phyloP scores from a whole-genome alignment of 176 grass and related monocot species.

The Oryza punctata region DNA sequence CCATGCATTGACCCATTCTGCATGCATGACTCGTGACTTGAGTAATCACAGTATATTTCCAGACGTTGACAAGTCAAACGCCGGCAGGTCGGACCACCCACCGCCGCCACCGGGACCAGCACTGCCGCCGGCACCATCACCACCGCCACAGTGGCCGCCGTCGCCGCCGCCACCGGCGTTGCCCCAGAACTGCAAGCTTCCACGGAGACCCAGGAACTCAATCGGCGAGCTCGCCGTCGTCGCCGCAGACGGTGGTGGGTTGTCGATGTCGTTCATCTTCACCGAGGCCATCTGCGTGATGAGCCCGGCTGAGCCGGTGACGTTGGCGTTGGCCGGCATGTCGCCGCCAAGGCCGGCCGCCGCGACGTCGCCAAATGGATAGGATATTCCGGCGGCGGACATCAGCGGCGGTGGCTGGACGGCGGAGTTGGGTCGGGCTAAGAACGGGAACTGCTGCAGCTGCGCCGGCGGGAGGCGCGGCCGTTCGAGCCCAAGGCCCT shows the following conservation, averaged over 20 bases:
- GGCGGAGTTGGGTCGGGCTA: slow-evolving; percentile 17
- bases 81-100: neutral
- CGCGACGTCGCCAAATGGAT: slow-evolving; percentile 3
- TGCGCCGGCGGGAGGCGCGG: slow-evolving; percentile 33
- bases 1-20: neutral
- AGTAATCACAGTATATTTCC: slow-evolving; percentile 43
- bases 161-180: too few relatives aligned
- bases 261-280: slow-evolving; percentile 54
- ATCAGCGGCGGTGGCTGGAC: slow-evolving; percentile 12
- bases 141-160: neutral
- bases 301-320: slow-evolving; percentile 11
- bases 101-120: neutral
- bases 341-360: neutral
- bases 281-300: slow-evolving; percentile 41
- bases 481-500: slow-evolving; percentile 35
- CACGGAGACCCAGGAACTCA: slow-evolving; percentile 32
- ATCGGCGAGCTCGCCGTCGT: neutral
- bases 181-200: slow-evolving; percentile 42
- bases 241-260: neutral
- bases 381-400: slow-evolving; percentile 10
- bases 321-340: neutral
- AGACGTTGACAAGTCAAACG: slow-evolving; percentile 44
- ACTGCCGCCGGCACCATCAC: neutral
- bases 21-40: neutral
- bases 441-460: slow-evolving; percentile 45